These are phyloP conservation scores for Coemansia sp. DNA, from an alignment of 192 early-diverging fungal species.

Conservation along the genomic window DNA sequence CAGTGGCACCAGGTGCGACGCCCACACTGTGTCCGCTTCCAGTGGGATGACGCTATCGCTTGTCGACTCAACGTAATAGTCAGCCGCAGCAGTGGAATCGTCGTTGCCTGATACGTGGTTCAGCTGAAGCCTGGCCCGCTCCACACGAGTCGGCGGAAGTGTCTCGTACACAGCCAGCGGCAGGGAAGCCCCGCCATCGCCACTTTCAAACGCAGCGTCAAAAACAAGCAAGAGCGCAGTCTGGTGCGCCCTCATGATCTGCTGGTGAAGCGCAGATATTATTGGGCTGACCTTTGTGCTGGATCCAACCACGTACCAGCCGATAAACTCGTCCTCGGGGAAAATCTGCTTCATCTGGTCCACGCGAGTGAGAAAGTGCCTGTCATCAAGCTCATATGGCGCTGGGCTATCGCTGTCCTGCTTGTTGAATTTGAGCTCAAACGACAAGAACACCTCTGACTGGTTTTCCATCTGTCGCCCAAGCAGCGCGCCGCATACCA, in stretches of 20 bases:
- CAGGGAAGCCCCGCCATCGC: slow-evolving; percentile 22
- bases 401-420: not conserved
- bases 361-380: slow-evolving; percentile 16
- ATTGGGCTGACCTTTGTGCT: slow-evolving; percentile 7
- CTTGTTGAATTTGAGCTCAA: slow-evolving; percentile 35
- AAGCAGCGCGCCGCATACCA: slow-evolving; percentile 33
- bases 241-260: slow-evolving; percentile 16
- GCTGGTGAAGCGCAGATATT: slow-evolving; percentile 31
- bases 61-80: slow-evolving; percentile 19
- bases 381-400: slow-evolving; percentile 14
- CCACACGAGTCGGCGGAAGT: slow-evolving; percentile 16
- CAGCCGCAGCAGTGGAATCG: not conserved
- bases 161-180: slow-evolving; percentile 46
- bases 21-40: slow-evolving; percentile 15
- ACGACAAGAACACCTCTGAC: slow-evolving; percentile 35
- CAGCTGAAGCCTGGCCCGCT: slow-evolving; percentile 15
- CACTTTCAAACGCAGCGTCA: slow-evolving; percentile 20
- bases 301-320: slow-evolving; percentile 41
- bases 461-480: slow-evolving; percentile 34
- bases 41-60: slow-evolving; percentile 1
- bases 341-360: slow-evolving; percentile 42
- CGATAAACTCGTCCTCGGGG: slow-evolving; percentile 40
- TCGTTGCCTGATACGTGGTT: not conserved
- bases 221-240: slow-evolving; percentile 44
- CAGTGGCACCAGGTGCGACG: slow-evolving; percentile 36